Conservation (phyloP, 2,329 filamentous ascomycete species). For the Colletotrichum gigasporum region DNA sequence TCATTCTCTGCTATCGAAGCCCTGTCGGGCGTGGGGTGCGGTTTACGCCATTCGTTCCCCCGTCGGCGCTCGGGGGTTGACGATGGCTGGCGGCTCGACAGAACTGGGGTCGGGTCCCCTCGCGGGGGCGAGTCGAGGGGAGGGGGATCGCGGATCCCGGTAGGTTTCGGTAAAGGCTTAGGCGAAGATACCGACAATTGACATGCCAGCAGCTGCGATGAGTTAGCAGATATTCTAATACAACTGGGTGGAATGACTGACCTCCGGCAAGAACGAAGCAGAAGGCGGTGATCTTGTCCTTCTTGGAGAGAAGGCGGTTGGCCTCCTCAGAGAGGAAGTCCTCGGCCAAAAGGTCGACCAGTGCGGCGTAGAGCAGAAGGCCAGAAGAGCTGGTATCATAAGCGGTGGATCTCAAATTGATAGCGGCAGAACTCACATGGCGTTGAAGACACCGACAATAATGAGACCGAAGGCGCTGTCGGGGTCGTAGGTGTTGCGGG, state of each 20-base stretch:
- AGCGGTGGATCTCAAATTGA: neutral
- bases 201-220: constrained; percentile 52
- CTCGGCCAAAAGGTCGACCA: constrained; percentile 71
- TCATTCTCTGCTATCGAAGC: constrained; percentile 23
- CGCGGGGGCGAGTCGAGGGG: neutral
- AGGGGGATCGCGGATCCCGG: neutral
- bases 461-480: constrained; percentile 71
- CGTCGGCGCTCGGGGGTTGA: neutral
- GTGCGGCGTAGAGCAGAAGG: constrained; percentile 68
- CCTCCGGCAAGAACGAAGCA: constrained; percentile 60
- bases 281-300: constrained; percentile 64
- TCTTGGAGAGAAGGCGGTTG: constrained; percentile 57
- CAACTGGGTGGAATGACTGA: constrained; percentile 39
- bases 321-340: constrained; percentile 72
- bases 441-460: constrained; percentile 72
- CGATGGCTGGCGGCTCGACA: neutral
- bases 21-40: neutral
- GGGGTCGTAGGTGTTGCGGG: constrained; percentile 68
- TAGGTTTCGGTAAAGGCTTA: constrained; percentile 37
- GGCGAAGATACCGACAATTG: constrained; percentile 56
- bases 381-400: constrained; percentile 60
- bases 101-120: neutral
- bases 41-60: neutral
- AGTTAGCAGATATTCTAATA: neutral
- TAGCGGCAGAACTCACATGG: constrained; percentile 57